Percentiles rank a stretch among this genome's conserved stretches.
Evolutionary conservation across 306 rosid genomes (phyloP).

Genomic region (Vigna mungo): DNA sequence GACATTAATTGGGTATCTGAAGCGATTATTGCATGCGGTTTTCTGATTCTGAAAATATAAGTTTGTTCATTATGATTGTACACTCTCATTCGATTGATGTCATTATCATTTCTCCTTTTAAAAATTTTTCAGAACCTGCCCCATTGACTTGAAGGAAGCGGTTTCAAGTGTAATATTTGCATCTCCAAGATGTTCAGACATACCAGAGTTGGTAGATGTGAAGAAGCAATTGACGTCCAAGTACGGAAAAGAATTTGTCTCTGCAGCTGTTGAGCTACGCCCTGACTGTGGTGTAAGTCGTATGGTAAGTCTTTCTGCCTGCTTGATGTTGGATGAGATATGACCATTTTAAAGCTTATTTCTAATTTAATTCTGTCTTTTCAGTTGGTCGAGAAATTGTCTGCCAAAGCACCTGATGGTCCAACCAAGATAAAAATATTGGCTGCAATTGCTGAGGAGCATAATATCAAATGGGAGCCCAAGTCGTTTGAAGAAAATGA

Average conservation of each 20-base stretch:
- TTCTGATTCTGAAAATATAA: neutral
- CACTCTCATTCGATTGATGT: conserved; percentile 31
- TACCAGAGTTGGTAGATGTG: conserved; percentile 85
- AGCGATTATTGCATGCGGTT: conserved; percentile 5
- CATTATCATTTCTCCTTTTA: neutral
- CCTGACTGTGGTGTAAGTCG: conserved; percentile 97
- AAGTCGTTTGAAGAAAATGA: conserved; percentile 68
- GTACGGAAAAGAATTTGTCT: conserved; percentile 85
- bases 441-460: conserved; percentile 85
- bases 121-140: conserved; percentile 71
- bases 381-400: conserved; percentile 93
- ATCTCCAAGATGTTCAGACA: conserved; percentile 85
- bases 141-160: conserved; percentile 95
- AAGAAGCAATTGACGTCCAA: conserved; percentile 78
- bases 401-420: conserved; percentile 93
- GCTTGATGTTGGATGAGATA: conserved; percentile 31
- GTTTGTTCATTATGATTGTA: conserved; percentile 28
- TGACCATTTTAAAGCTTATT: conserved; percentile 33
- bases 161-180: conserved; percentile 88
- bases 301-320: conserved; percentile 66
- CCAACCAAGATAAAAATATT: conserved; percentile 81
- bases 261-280: conserved; percentile 85
- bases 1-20: conserved; percentile 24
- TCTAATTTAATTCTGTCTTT: conserved; percentile 40
- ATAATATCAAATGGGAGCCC: conserved; percentile 92